Evolutionary conservation across 306 rosid species (phyloP), one percentile per base, ranked within the genome.

Genomic region (Trichosanthes cucumerina): DNA sequence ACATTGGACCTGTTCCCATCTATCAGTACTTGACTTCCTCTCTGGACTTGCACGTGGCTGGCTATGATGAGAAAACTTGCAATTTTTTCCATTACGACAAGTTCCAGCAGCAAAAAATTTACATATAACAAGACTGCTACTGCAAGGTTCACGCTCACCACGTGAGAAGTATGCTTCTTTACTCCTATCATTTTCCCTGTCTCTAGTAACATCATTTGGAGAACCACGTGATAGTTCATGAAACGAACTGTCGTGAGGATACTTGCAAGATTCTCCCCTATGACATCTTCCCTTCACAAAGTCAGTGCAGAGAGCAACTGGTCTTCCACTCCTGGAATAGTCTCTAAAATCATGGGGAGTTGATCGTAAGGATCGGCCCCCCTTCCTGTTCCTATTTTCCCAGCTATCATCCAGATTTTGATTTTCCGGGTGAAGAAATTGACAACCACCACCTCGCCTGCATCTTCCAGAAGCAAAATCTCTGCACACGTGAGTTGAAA

Each of bases 41-140:
- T 83, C 88, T 62, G 97, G 96, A 81, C 97, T 95, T 50, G 59
- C 82, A 85, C 58, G 79, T 62, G 87, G 71, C 79, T 85, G 96
- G 80, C 72, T 87, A 83, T 88, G 91, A 86, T 95, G 99, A 82
- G 98, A 89, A 88, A 86, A 96, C 82, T 91, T 88, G 85, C 99
- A 96, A 82, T 76, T 41, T 78, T 87, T 96, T 83, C 93, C 96
- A 82, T 96, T 92, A 38, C 99, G 97, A 82, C 99, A 96, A 80
- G 88, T 90, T 79, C 99, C 98, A 9, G 66, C 86, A 34, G 93
- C 93, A 80, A 88, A 96, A 89, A 90, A 96, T 79, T 87, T 96
- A 88, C 99, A 96, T 78, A 87, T 90, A 57, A 86, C 85, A 82
- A 85, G 88, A 78, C 86, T 54, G 69, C 78, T 83, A 69, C 91